These are phyloP conservation scores for Aspergillus homomorphus DNA, from an alignment of 495 filamentous ascomycete genomes.

Conservation along the genomic window DNA sequence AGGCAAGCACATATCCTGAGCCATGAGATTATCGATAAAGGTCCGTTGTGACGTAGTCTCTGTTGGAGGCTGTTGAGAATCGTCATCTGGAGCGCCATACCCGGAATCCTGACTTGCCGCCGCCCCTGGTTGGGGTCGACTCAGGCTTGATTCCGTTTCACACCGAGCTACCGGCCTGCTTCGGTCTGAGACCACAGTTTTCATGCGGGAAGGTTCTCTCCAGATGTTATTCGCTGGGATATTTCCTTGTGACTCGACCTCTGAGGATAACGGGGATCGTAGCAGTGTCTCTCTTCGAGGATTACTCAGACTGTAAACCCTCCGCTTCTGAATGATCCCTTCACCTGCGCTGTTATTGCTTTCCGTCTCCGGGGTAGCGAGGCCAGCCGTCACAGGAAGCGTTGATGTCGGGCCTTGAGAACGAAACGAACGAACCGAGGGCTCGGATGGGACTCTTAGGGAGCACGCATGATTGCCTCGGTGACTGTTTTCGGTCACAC, in stretches of 20 bases:
- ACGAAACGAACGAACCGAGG: conserved; percentile 33
- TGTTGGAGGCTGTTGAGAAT: conserved; percentile 19
- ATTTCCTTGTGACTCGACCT: conserved; percentile 27
- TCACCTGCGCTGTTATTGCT: conserved; percentile 31
- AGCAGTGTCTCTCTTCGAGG: conserved; percentile 35
- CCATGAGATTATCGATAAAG: conserved; percentile 56
- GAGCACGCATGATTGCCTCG: conserved; percentile 29
- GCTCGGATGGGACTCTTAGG: conserved; percentile 34
- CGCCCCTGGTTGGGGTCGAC: conserved; percentile 16
- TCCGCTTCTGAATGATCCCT: conserved; percentile 24
- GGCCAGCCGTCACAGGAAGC: conserved; percentile 33
- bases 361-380: conserved; percentile 47
- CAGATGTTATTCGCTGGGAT: conserved; percentile 13
- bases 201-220: conserved; percentile 18
- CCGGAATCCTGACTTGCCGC: conserved; percentile 23
- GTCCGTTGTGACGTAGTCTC: conserved; percentile 33
- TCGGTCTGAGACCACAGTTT: conserved; percentile 18
- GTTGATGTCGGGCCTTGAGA: conserved; percentile 27
- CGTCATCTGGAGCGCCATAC: conserved; percentile 21
- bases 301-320: conserved; percentile 36
- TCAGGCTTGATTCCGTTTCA: conserved; percentile 6
- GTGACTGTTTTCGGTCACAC: conserved; percentile 57
- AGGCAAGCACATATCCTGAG: conserved; percentile 86
- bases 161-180: conserved; percentile 13
- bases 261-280: conserved; percentile 39